These are phyloP conservation scores for Acanthamoeba triangularis DNA, from an alignment of 208 protist species.

Conservation along the genomic window DNA sequence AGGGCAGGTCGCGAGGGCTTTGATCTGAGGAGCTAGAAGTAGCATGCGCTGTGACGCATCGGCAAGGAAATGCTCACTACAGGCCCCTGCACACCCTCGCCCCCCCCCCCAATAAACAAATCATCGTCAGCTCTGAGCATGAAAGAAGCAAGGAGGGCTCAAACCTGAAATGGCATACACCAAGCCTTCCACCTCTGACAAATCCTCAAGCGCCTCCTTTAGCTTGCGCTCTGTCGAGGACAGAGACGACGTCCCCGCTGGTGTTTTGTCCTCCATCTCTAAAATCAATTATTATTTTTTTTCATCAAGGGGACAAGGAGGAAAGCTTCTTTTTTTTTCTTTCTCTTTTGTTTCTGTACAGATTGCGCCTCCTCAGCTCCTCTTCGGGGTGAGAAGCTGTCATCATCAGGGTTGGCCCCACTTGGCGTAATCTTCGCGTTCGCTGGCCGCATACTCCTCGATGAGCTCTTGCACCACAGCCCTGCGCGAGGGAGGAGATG, in stretches of 20 bases:
- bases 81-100: not conserved
- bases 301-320: not conserved
- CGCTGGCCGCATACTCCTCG: slow-evolving; percentile 98
- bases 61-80: slow-evolving; percentile 48
- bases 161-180: slow-evolving; percentile 53
- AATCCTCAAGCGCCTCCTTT: slow-evolving; percentile 1
- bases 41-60: slow-evolving; percentile 53
- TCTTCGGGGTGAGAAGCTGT: too few species aligned
- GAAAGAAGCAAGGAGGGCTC: too few species aligned
- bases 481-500: not conserved
- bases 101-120: not conserved
- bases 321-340: not conserved
- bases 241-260: not conserved
- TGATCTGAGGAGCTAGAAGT: slow-evolving; percentile 49
- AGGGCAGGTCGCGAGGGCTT: slow-evolving; percentile 5
- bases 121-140: too few species aligned
- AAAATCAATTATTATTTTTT: not conserved
- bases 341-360: not conserved
- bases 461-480: slow-evolving; percentile 96
- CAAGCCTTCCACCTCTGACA: not conserved
- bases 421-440: slow-evolving; percentile 96
- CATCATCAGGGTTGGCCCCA: slow-evolving; percentile 84
- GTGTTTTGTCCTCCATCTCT: not conserved
- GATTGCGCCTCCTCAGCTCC: too few species aligned
- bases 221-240: not conserved